phyloP scores from a whole-genome alignment of 768 basidiomycete genomes.

The Cystobasidium ongulense region DNA sequence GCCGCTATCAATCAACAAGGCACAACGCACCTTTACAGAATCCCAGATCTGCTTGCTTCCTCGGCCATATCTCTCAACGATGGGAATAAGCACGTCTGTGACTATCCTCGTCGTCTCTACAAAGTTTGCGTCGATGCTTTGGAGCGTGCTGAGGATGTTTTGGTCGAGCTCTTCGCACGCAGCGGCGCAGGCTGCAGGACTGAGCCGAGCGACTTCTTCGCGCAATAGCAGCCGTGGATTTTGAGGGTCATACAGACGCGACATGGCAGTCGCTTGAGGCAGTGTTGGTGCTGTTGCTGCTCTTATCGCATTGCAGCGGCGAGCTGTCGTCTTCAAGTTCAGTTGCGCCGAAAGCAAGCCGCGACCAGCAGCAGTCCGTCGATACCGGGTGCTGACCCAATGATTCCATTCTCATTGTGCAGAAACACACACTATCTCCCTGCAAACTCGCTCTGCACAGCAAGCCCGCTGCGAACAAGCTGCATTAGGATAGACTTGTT shows the following conservation, averaged over 20 bases:
- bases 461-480: no score
- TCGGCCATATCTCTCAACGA: slow-evolving; percentile 80
- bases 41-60: slow-evolving; percentile 80
- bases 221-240: slow-evolving; percentile 9
- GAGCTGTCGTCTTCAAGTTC: no score
- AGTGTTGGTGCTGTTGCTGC: background rate
- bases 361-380: no score
- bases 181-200: slow-evolving; percentile 9
- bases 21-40: slow-evolving; percentile 66
- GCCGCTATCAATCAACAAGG: background rate
- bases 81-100: slow-evolving; percentile 69
- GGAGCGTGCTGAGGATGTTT: slow-evolving; percentile 52
- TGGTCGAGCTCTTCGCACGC: slow-evolving; percentile 27
- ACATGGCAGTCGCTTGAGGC: background rate
- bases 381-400: no score
- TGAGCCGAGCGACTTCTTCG: slow-evolving; percentile 6
- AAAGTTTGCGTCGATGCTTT: slow-evolving; percentile 91
- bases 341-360: no score
- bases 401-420: no score
- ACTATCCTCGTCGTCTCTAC: slow-evolving; percentile 78
- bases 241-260: slow-evolving; percentile 31
- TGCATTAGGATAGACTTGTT: no score
- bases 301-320: background rate
- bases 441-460: no score
- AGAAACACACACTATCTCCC: no score